These are phyloP conservation scores for Chrysanthemum seticuspe DNA, from an alignment of 129 eudicot genomes.

Conservation along the genomic window DNA sequence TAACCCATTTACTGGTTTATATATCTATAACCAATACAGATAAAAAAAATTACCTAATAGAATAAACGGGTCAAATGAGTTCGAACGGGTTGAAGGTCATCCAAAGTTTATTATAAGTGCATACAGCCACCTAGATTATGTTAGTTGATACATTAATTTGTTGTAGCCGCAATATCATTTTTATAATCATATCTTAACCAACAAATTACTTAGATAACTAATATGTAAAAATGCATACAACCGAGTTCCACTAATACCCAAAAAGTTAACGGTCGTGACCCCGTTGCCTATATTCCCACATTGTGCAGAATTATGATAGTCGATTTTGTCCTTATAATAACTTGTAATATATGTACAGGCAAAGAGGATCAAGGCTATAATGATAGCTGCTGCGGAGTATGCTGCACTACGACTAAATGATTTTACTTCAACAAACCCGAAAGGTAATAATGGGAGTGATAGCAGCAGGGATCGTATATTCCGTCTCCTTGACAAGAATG, in stretches of 20 bases:
- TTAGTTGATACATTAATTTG: background rate
- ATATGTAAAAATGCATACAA: background rate
- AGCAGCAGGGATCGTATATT: constrained; percentile 61
- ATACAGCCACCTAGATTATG: background rate
- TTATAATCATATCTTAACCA: background rate
- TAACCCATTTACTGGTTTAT: no score
- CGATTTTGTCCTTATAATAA: background rate
- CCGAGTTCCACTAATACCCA: background rate
- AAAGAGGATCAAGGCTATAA: constrained; percentile 82
- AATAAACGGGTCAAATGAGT: background rate
- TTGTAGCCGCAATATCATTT: background rate
- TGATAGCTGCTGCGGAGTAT: constrained; percentile 97
- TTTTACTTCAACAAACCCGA: no score
- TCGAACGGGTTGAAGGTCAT: background rate
- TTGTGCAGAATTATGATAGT: background rate
- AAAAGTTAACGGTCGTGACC: background rate
- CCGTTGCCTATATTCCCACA: background rate
- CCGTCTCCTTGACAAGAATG: constrained; percentile 87
- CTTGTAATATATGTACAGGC: constrained; percentile 47
- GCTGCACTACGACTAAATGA: constrained; percentile 91
- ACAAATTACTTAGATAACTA: background rate
- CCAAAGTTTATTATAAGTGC: background rate
- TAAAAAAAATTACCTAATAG: background rate
- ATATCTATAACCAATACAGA: no score
- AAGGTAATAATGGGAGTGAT: constrained; percentile 40